Base-by-base conservation (phyloP, 1,284 basidiomycete genomes). In the Melampsora americana region DNA sequence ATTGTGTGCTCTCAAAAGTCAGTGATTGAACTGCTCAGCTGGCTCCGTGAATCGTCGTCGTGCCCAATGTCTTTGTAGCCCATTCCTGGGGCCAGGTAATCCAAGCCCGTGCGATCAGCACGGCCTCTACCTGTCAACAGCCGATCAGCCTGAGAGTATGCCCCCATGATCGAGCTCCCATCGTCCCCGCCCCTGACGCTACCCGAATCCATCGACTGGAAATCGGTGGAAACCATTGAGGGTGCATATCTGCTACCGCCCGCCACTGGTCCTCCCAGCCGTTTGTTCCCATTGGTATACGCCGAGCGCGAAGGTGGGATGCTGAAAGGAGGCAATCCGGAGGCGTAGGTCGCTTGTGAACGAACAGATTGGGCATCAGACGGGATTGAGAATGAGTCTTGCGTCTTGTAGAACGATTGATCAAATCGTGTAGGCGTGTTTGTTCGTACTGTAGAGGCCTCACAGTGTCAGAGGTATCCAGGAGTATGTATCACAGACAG, bases 321-420 rank as follows among this genome's bases (percentile, higher is more conserved):
- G 48, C 88, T 85, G 81, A 93, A 94, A 84, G 92, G 88, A 1
- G 94, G 94, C 68, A 96, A 85, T 26, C 91, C 92, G 11, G 92
- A 94, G 1, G 91, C 90, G 82, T 94, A 95, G 0, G 92, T 94
- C 0, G 93, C 93, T 83, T 96, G 95, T 6, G 93, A 95, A 74
- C 93, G 90, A 48, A 96, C 87, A 5, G 93, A 95, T 82, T 95
- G 94, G 16, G 90, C 91, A 81, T 98, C 95, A 23, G 92, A 92
- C 1, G 95, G 94, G 78, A 98, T 95, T 83, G 95, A 97, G 9
- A 97, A 87, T 0, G 94, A 89, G 82, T 97, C 95, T 84, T 98
- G 95, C 0, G 92, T 93, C 73, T 94, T 89, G 83, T 95, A 98
- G 86, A 96, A 99, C 81, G 90, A 90, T 60, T 92, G 87, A 82